Evolutionary conservation across 768 basidiomycete genomes (phyloP).

Genomic region (Amanita subjunquillea): DNA sequence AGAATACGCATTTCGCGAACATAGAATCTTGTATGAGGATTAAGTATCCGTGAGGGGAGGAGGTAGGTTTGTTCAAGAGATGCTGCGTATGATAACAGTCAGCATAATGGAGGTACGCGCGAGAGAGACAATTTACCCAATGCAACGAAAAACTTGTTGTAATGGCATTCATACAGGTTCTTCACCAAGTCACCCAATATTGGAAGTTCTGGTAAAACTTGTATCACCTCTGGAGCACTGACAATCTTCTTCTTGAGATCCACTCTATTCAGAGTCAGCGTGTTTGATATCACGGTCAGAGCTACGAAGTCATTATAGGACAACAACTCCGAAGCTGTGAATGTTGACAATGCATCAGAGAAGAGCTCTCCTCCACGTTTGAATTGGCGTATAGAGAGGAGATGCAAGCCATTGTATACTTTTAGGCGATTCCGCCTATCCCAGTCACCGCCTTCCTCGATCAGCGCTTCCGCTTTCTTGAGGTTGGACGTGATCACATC

Average conservation of each 20-base stretch:
- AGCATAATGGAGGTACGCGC: neutral
- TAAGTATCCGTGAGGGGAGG: conserved; percentile 77
- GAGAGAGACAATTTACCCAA: conserved; percentile 42
- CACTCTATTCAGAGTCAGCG: conserved; percentile 66
- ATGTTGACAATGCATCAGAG: conserved; percentile 87
- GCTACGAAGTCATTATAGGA: conserved; percentile 86
- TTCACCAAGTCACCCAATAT: conserved; percentile 75
- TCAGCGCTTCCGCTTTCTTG: conserved; percentile 75
- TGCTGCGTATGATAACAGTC: conserved; percentile 31
- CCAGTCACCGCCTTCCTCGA: conserved; percentile 97
- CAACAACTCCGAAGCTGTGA: conserved; percentile 86
- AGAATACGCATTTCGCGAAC: conserved; percentile 94
- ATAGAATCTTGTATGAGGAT: conserved; percentile 82
- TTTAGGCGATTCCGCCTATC: conserved; percentile 94
- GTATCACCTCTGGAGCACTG: conserved; percentile 76
- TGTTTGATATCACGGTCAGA: conserved; percentile 71
- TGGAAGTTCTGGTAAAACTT: conserved; percentile 75
- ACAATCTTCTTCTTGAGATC: conserved; percentile 95
- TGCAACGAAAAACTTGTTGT: conserved; percentile 88
- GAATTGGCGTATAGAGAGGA: conserved; percentile 86
- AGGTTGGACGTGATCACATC: conserved; percentile 62
- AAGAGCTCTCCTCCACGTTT: conserved; percentile 77
- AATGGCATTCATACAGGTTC: conserved; percentile 87
- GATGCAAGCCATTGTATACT: conserved; percentile 84
- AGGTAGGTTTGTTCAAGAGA: conserved; percentile 84